A percentile compares a stretch with the other conserved stretches of the same genome.
These are phyloP conservation scores for Colletotrichum ledebouriae DNA, from an alignment of 2,329 filamentous ascomycete genomes.

Conservation along the genomic window DNA sequence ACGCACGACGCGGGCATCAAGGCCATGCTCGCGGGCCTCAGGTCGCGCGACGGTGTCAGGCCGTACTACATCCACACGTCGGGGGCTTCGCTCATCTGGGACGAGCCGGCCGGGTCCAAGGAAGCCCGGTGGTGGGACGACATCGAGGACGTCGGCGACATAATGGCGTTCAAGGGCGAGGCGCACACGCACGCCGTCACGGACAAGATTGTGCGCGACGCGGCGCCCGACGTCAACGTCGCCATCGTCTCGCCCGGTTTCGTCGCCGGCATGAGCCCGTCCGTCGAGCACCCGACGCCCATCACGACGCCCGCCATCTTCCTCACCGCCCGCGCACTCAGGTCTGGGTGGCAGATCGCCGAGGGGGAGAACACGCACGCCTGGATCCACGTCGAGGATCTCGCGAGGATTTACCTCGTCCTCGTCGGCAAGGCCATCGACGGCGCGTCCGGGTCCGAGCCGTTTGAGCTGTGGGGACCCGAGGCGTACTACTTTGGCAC, in stretches of 20 bases:
- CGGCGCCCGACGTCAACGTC: conserved; percentile 18
- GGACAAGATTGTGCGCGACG: conserved; percentile 28
- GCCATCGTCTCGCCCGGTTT: conserved; percentile 40
- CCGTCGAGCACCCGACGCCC: conserved; percentile 42
- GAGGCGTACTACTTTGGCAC: conserved; percentile 27
- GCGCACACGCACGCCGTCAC: conserved; percentile 30
- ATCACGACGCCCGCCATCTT: conserved; percentile 41
- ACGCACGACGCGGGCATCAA: conserved; percentile 23
- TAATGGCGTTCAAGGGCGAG: conserved; percentile 29
- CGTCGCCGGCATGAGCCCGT: conserved; percentile 44
- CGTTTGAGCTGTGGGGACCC: conserved; percentile 25
- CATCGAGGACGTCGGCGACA: conserved; percentile 21
- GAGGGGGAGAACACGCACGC: conserved; percentile 31
- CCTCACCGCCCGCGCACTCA: conserved; percentile 30
- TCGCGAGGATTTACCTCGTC: conserved; percentile 20
- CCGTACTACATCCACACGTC: conserved; percentile 28
- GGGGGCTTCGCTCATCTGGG: conserved; percentile 30
- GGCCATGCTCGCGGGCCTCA: conserved; percentile 23
- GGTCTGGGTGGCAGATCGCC: conserved; percentile 33
- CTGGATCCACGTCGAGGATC: conserved; percentile 31
- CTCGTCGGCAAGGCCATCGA: conserved; percentile 28
- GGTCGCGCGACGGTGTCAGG: conserved; percentile 18
- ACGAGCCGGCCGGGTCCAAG: conserved; percentile 31
- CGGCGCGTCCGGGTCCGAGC: conserved; percentile 19
- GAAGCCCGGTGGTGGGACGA: conserved; percentile 35